Evolutionary conservation across 352 stramenopile species (phyloP), one percentile per base, ranked within the genome.

Genomic region (Globisporangium radiosum): DNA sequence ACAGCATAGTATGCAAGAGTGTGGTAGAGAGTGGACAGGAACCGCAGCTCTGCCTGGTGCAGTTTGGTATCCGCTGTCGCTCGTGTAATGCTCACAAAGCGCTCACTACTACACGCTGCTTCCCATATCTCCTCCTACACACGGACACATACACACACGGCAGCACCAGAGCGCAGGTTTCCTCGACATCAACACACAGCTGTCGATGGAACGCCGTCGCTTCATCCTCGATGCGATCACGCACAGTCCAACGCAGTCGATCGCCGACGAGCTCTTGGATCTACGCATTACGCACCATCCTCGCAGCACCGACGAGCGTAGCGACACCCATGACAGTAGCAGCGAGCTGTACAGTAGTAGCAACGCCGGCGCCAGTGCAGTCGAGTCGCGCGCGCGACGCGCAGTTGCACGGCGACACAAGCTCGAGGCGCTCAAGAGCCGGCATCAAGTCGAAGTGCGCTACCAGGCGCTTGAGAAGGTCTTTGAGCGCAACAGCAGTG

Each of bases 171-270:
- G 76, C 55, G 69, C 71, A 37, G 79, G 82, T 0, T 87, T 88
- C 38, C 62, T 92, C 10, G 79, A 87, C 10, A 88, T 89, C 60
- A 90, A 90, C 49, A 90, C 82, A 7, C 82, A 92, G 45, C 54
- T 92, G 6, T 90, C 79, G 0, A 88, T 90, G 74, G 82, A 92
- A 58, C 70, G 82, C 9, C 54, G 79, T 3, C 69, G 72, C 1
- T 92, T 92, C 51, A 89, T 92, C 51, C 69, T 92, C 0, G 72
- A 87, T 19, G 78, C 78, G 17, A 90, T 92, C 59, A 92, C 78
- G 14, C 78, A 68, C 25, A 66, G 70, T 39, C 78, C 71, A 4
- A 72, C 69, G 0, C 73, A 85, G 54, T 70, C 79, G 6, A 75
- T 87, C 33, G 60, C 77, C 36, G 75, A 86, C 57, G 79, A 87